Evolutionary conservation across 2,329 filamentous ascomycete genomes (phyloP), one percentile per base, ranked within the genome.

Genomic region (Aspergillus ochraceus): DNA sequence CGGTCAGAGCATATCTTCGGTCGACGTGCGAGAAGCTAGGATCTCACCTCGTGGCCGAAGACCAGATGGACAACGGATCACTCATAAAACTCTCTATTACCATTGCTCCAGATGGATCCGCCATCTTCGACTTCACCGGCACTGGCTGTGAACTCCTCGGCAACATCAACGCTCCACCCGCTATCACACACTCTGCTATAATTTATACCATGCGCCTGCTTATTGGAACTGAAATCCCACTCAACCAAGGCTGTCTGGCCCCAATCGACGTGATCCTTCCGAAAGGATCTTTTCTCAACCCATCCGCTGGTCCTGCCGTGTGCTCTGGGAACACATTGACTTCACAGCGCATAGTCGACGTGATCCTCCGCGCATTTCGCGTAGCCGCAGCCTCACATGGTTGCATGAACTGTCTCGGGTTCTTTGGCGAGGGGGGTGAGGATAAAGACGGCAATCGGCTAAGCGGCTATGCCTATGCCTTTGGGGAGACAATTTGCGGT

Each of bases 11-110:
- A 4, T 47, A 47, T 6, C 45, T 47, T 12, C 45, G 19, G 5
- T 47, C 45, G 84, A 83, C 54, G 47, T 60, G n/a, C 55, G 63
- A 14, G 61, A 60, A 49, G 36, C 26, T 20, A 86, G 45, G 45
- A 47, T 47, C 45, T 20, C 45, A 47, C 45, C 2, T 67, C 20
- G 45, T 55, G 84, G 89, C 91, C 0, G 79, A 88, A 9, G 91
- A 95, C 69, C 90, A 86, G 75, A 94, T 93, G 89, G 91, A 95
- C 67, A 90, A 94, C 68, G 90, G 90, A 30, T 90, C 84, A n/a
- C 88, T 89, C 0, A 92, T 94, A 66, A 81, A 85, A 52, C 81
- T 94, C 11, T 87, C 86, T 60, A 83, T 95, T 3, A 86, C 85
- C 0, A 92, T 95, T 61, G 84, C 83, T 0, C 82, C 87, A 2